A percentile compares a stretch with the other conserved stretches of the same genome.
These are phyloP conservation scores for Camellia japonica DNA, from an alignment of 148 eudicot genomes.

Conservation along the genomic window DNA sequence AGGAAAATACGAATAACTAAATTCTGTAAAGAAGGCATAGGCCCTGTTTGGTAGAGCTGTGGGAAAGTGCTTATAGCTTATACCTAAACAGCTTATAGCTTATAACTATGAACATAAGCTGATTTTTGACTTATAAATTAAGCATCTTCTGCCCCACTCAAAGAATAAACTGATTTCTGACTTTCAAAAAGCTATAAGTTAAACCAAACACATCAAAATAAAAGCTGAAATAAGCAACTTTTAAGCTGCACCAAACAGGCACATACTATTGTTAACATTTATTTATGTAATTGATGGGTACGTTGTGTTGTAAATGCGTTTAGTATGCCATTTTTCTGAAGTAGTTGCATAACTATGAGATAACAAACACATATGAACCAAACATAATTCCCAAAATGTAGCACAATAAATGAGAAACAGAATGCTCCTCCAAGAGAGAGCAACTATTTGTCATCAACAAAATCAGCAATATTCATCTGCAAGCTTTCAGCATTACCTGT, in stretches of 20 bases:
- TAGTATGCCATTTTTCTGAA: neutral
- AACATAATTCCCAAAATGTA: neutral
- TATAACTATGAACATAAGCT: no score
- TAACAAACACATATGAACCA: neutral
- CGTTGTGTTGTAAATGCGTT: neutral
- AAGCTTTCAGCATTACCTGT: slow-evolving; percentile 42
- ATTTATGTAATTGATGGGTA: neutral
- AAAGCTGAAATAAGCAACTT: no score
- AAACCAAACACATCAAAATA: no score
- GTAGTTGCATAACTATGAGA: neutral
- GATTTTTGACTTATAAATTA: no score
- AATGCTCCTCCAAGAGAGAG: neutral
- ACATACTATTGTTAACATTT: neutral
- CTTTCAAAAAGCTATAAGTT: no score
- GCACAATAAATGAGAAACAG: neutral
- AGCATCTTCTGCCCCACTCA: no score
- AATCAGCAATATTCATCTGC: neutral
- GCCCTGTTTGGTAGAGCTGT: no score
- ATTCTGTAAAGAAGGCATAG: neutral
- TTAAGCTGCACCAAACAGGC: no score
- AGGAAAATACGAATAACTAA: neutral
- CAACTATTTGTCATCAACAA: neutral
- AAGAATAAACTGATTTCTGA: no score
- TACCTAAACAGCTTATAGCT: no score
- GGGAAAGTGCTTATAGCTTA: no score